Base-by-base conservation (phyloP, 2,329 filamentous ascomycete species). In the Exophiala spinifera region DNA sequence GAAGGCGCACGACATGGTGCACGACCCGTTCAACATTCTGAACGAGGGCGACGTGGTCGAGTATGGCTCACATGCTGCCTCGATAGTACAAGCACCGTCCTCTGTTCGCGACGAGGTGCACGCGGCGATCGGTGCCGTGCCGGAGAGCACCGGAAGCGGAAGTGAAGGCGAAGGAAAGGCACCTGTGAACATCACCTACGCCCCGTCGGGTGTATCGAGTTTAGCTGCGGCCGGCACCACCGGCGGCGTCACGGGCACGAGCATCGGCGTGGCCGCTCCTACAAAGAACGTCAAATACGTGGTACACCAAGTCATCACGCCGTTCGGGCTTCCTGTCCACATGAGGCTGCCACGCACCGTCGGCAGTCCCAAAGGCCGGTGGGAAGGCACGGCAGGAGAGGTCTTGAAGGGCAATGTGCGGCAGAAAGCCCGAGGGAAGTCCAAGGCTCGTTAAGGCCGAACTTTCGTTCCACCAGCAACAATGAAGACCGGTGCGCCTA, bases 21-120 rank as follows among this genome's bases (percentile, higher is more conserved):
- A 64, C 56, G 62, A 64, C 37, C 55, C 59, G 8, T 44, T 56
- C 17, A 45, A 55, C 31, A 55, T 61, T 13, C 47, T 63, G 13
- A 54, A 49, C 45, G 61, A 61, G 15, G 62, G 62, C n/a, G 62
- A 64, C 44, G 58, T 64, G 10, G 46, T 62, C 25, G 52, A 54
- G 17, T 58, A 54, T 52, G 57, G 53, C 23, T 25, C 23, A 7
- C 23, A 25, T 7, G 23, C 23, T 3, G 23, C 23, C 7, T 25
- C 7, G 23, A 25, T 25, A 25, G 4, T 4, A 25, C 23, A 25
- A 25, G 23, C 23, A 25, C 23, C 23, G 4, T 25, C 23, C 4
- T 63, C 61, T 48, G 53, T 57, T 4, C 53, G 56, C 11, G 36
- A 37, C 13, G 53, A 52, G 23, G 23, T 25, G 23, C 23, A 25